Base-by-base conservation (phyloP, 192 early-diverging fungal genomes). In the Entomortierella lignicola region DNA sequence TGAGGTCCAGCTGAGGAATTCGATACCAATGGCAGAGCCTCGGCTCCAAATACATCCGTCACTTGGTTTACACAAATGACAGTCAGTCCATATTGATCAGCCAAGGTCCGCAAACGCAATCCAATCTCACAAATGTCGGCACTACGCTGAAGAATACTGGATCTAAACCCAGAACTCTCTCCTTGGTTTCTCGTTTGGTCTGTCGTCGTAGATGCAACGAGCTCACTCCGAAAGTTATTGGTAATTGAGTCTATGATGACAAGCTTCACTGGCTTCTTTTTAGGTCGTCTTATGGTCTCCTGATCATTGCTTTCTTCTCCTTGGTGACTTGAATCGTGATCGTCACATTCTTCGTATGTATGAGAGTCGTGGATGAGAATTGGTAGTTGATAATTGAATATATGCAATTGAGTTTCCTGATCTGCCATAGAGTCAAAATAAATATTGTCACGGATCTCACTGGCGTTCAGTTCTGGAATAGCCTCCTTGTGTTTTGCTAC, bases 161-260 rank as follows among this genome's bases (percentile, higher is more conserved):
- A 37, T 17, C 63, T 30, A 37, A 79, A 79, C 0, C 58, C 31
- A 25, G 43, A 31, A 3, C 32, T 60, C 8, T 52, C 48, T 2
- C 54, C 52, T 23, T 85, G 85, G 21, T 53, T 25, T 17, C 26
- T 58, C 4, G 31, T 18, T 21, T 17, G 13, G 5, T 61, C 55
- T 21, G 31, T 15, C 20, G 51, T 26, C 20, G 18, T 21, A 7
- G 56, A 41, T 7, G 63, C 34, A 7, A 30, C 42, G 20, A 71
- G 64, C 21, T 84, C 88, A 31, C 79, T 86, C 20, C 93, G 85
- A 77, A 95, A 90, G 42, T 91, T 89, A 11, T 92, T 91, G 7
- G 93, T 87, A 25, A 98, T 92, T 0, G 94, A 94, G 75, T 98
- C 97, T 37, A 98, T 86, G 10, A 96, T 86, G 21, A 98, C 79